These are phyloP conservation scores for Wallacemonas sp. DNA, from an alignment of 208 protist genomes.

Conservation along the genomic window DNA sequence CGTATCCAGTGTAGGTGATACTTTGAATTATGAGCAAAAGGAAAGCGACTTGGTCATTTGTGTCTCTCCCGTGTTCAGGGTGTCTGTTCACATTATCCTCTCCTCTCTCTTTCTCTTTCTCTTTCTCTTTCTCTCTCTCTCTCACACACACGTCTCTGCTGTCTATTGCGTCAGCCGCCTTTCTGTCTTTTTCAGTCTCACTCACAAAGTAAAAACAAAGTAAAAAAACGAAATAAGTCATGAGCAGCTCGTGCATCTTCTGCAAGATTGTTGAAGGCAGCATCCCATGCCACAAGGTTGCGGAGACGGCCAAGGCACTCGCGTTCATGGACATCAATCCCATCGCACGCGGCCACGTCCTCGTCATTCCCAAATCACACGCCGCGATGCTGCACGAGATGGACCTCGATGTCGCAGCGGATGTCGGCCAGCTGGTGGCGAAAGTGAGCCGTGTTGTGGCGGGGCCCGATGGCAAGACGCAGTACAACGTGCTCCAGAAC, in stretches of 20 bases:
- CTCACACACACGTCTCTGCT: neutral
- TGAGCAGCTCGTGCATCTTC: constrained; percentile 75
- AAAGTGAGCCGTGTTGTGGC: constrained; percentile 66
- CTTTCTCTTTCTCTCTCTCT: too few species aligned
- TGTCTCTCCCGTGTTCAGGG: neutral
- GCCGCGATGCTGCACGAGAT: constrained; percentile 80
- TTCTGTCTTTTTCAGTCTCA: too few species aligned
- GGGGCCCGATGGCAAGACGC: constrained; percentile 43
- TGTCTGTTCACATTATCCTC: neutral
- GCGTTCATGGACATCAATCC: constrained; percentile 92
- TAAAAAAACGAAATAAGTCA: constrained; percentile 5
- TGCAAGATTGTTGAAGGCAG: constrained; percentile 82
- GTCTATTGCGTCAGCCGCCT: neutral
- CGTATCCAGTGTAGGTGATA: too few species aligned
- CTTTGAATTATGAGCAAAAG: too few species aligned
- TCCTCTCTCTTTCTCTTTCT: neutral
- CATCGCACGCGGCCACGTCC: constrained; percentile 74
- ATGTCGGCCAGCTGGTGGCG: constrained; percentile 55
- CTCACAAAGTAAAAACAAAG: constrained; percentile 10
- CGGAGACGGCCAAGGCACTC: constrained; percentile 73
- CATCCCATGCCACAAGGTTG: constrained; percentile 87
- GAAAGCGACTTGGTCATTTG: neutral
- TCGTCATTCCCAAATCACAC: constrained; percentile 86
- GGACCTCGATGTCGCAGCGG: constrained; percentile 66
- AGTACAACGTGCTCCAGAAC: constrained; percentile 95